These are phyloP conservation scores for Pugionium cornutum DNA, from an alignment of 345 rosid species.

Conservation along the genomic window DNA sequence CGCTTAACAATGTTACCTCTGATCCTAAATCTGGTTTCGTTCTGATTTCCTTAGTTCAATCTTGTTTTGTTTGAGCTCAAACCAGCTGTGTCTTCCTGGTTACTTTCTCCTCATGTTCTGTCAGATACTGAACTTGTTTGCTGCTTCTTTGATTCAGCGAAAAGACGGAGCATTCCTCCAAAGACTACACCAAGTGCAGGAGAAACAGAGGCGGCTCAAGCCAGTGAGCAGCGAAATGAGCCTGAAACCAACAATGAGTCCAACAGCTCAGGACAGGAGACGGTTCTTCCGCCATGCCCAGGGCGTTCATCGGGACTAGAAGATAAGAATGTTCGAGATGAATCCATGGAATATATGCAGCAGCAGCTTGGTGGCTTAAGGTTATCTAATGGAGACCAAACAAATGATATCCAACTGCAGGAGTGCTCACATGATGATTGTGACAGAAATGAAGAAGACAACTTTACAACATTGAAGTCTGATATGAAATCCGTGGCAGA, in stretches of 20 bases:
- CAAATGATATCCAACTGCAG: constrained; percentile 30
- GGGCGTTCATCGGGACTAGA: neutral
- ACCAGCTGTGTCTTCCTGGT: neutral
- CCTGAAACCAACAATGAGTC: neutral
- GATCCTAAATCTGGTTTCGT: constrained; percentile 16
- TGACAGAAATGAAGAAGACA: too few relatives aligned
- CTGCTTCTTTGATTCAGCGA: constrained; percentile 17
- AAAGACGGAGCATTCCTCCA: neutral
- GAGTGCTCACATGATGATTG: constrained; percentile 22
- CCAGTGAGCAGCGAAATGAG: neutral
- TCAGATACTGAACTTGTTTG: constrained; percentile 23
- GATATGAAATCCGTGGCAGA: too few relatives aligned
- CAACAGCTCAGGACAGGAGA: neutral
- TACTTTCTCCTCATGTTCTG: neutral
- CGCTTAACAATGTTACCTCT: neutral
- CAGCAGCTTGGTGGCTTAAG: too few relatives aligned
- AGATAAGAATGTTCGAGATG: constrained; percentile 7
- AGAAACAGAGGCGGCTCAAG: neutral
- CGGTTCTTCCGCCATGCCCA: too few relatives aligned
- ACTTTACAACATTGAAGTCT: neutral
- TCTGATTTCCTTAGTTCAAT: neutral
- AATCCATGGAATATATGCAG: neutral
- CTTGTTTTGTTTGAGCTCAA: constrained; percentile 15
- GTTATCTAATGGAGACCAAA: neutral
- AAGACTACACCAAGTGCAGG: neutral